Evolutionary conservation across 768 basidiomycete species (phyloP).

Genomic region (Chalciporus chontae): DNA sequence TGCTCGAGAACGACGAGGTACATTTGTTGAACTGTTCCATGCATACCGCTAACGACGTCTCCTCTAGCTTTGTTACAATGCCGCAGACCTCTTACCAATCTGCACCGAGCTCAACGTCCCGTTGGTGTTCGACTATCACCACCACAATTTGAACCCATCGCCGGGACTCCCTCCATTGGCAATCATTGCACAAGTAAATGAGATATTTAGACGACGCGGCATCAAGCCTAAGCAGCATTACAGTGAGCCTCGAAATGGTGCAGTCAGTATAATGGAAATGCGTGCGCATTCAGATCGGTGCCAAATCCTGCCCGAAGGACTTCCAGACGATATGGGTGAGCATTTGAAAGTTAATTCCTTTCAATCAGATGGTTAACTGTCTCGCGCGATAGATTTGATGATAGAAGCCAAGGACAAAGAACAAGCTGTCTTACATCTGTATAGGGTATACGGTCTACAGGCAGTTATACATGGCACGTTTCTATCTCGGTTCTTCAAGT

Average conservation of each 20-base stretch:
- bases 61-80: slow-evolving; percentile 72
- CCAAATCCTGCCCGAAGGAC: slow-evolving; percentile 54
- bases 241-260: slow-evolving; percentile 84
- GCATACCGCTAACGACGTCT: background rate
- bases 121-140: slow-evolving; percentile 78
- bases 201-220: slow-evolving; percentile 69
- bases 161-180: slow-evolving; percentile 50
- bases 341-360: background rate
- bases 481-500: background rate
- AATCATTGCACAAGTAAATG: slow-evolving; percentile 73
- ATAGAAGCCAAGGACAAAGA: slow-evolving; percentile 94
- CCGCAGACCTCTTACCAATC: slow-evolving; percentile 82
- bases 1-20: slow-evolving; percentile 95
- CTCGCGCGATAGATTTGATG: slow-evolving; percentile 62
- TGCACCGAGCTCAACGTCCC: slow-evolving; percentile 82
- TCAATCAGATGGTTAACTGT: background rate
- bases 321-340: slow-evolving; percentile 67
- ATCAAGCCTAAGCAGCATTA: slow-evolving; percentile 92
- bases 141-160: slow-evolving; percentile 67
- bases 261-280: slow-evolving; percentile 77
- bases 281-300: slow-evolving; percentile 88
- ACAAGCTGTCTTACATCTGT: slow-evolving; percentile 85
- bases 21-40: background rate
- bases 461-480: slow-evolving; percentile 56
- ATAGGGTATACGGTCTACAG: slow-evolving; percentile 70